Conservation (phyloP, 768 basidiomycete genomes). For the Dioszegia crocea region DNA sequence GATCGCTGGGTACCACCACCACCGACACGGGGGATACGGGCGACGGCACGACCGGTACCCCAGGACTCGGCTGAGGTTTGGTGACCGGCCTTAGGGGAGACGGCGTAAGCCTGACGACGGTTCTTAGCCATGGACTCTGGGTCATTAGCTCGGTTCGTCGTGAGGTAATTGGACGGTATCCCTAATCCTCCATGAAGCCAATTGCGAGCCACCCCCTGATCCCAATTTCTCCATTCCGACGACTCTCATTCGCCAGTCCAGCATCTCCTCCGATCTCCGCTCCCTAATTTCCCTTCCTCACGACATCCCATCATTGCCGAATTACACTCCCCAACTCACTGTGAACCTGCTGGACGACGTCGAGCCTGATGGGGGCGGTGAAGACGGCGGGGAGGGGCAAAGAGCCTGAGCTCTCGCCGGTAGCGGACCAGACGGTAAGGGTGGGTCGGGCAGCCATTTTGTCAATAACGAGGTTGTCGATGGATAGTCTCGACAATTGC, state of each 20-base stretch:
- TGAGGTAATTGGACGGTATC: too few species aligned
- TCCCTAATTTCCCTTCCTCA: neutral
- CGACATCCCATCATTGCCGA: neutral
- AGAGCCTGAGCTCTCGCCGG: slow-evolving; percentile 81
- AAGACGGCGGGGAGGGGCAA: slow-evolving; percentile 92
- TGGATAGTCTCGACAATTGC: slow-evolving; percentile 1
- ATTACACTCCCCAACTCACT: slow-evolving; percentile 61
- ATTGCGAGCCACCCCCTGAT: too few species aligned
- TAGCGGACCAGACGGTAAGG: slow-evolving; percentile 71
- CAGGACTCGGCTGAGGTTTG: slow-evolving; percentile 98
- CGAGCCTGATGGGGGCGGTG: slow-evolving; percentile 95
- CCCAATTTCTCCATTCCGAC: neutral
- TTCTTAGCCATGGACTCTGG: slow-evolving; percentile 97
- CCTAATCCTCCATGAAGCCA: neutral
- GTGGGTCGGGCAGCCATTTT: slow-evolving; percentile 89
- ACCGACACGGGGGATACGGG: slow-evolving; percentile 99
- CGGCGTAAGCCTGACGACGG: slow-evolving; percentile 93
- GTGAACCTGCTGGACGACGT: slow-evolving; percentile 98
- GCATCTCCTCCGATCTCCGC: neutral
- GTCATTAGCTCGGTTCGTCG: neutral
- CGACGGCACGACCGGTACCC: slow-evolving; percentile 99
- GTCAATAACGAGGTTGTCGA: slow-evolving; percentile 7
- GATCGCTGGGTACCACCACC: slow-evolving; percentile 98
- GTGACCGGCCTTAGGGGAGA: slow-evolving; percentile 96
- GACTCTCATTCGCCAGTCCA: neutral